A percentile compares a stretch with the other conserved stretches of the same genome.
phyloP scores from a whole-genome alignment of 2,329 filamentous ascomycete genomes.

The Blastomyces emzantsi region DNA sequence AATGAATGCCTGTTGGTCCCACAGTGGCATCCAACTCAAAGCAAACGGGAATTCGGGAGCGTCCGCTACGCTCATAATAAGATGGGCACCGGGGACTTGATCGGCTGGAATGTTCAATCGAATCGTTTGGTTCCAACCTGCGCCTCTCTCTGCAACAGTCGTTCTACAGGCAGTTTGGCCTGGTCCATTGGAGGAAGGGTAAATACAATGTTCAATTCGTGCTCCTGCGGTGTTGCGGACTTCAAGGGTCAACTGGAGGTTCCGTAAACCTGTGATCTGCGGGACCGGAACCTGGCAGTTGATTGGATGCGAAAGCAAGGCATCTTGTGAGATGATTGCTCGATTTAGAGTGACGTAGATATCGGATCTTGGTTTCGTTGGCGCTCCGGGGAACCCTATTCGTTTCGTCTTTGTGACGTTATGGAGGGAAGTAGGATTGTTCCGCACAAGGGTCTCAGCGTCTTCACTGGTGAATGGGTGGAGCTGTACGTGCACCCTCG shows the following conservation, averaged over 20 bases:
- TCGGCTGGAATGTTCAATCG: conserved; percentile 68
- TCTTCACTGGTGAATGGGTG: conserved; percentile 70
- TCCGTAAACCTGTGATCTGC: conserved; percentile 55
- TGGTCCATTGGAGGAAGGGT: conserved; percentile 69
- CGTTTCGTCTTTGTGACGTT: conserved; percentile 72
- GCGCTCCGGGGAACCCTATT: conserved; percentile 89
- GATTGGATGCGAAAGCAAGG: conserved; percentile 58
- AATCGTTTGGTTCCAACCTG: conserved; percentile 81
- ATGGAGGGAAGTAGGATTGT: conserved; percentile 79
- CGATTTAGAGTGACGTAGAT: conserved; percentile 85
- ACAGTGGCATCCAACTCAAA: conserved; percentile 84
- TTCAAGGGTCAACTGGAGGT: conserved; percentile 82
- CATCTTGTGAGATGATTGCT: conserved; percentile 62
- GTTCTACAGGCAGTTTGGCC: conserved; percentile 82
- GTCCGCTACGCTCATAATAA: conserved; percentile 85
- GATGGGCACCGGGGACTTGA: conserved; percentile 72
- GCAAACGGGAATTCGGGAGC: conserved; percentile 82
- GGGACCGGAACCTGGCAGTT: conserved; percentile 70
- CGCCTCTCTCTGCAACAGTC: conserved; percentile 65
- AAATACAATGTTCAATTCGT: conserved; percentile 80
- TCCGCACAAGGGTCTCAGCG: conserved; percentile 69
- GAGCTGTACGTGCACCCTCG: conserved; percentile 69
- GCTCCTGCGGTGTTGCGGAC: conserved; percentile 71
- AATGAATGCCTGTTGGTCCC: conserved; percentile 85
- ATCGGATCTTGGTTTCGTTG: conserved; percentile 79